A percentile compares a stretch with the other conserved stretches of the same genome.
These are phyloP conservation scores for Mucor racemosus DNA, from an alignment of 371 early-diverging fungal species.

Conservation along the genomic window DNA sequence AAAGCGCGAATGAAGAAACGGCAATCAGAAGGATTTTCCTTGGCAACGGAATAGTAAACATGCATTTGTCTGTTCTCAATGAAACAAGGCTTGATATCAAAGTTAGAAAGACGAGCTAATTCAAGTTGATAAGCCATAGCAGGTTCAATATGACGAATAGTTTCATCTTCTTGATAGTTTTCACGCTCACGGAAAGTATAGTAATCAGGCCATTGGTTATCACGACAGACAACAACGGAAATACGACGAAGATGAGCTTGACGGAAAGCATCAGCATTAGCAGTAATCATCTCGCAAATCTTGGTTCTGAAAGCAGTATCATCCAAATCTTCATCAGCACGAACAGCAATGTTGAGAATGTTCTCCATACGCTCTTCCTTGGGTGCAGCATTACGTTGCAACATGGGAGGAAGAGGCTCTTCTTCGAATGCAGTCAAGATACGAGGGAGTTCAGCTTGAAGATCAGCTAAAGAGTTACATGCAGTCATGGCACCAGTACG, in stretches of 20 bases:
- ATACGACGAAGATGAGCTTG: constrained; percentile 85
- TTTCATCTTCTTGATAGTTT: constrained; percentile 88
- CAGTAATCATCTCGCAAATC: constrained; percentile 62
- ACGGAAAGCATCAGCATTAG: constrained; percentile 67
- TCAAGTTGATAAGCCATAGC: constrained; percentile 97
- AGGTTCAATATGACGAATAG: constrained; percentile 97
- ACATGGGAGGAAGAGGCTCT: constrained; percentile 46
- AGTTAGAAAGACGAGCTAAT: constrained; percentile 90
- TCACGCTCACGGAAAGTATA: constrained; percentile 94
- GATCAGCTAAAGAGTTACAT: constrained; percentile 57
- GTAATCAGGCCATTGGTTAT: constrained; percentile 86
- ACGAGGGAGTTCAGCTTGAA: constrained; percentile 55
- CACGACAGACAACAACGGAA: constrained; percentile 87
- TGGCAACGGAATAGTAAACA: constrained; percentile 94
- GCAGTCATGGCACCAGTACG: constrained; percentile 77
- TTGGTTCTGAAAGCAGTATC: constrained; percentile 69
- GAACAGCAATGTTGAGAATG: constrained; percentile 82
- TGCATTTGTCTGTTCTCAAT: constrained; percentile 93
- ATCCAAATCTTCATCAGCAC: constrained; percentile 62
- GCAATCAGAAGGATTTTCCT: constrained; percentile 91
- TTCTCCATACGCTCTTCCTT: constrained; percentile 62
- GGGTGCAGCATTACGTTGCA: constrained; percentile 24
- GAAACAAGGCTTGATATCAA: constrained; percentile 94
- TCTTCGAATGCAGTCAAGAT: constrained; percentile 61
- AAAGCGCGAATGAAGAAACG: constrained; percentile 98